Evolutionary conservation across 1,284 basidiomycete genomes (phyloP).

Genomic region (Ceratobasidium sp.): DNA sequence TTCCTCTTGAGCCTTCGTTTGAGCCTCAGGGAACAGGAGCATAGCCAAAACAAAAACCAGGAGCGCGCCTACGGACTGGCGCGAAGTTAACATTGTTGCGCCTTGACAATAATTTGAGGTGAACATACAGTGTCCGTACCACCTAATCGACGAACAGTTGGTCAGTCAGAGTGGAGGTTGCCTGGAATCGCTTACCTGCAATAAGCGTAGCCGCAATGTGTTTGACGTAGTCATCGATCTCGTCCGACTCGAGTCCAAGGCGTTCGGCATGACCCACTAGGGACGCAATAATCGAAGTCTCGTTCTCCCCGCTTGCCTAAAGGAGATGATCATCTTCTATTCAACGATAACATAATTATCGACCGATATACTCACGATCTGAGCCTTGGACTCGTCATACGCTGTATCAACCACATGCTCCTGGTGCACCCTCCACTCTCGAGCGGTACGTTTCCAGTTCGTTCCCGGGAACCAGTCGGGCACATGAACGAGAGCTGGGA

Average conservation of each 20-base stretch:
- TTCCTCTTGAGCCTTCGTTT: slow-evolving; percentile 30
- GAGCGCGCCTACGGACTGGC: neutral
- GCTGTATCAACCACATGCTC: neutral
- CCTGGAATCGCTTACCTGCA: neutral
- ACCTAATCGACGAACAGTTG: neutral
- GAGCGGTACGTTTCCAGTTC: slow-evolving; percentile 35
- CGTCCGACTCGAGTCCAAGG: neutral
- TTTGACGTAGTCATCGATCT: slow-evolving; percentile 13
- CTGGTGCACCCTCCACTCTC: slow-evolving; percentile 23
- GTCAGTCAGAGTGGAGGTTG: neutral
- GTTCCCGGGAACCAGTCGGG: slow-evolving; percentile 45
- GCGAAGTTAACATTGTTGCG: neutral
- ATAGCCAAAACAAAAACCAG: slow-evolving; percentile 38
- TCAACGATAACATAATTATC: neutral
- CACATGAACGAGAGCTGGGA: slow-evolving; percentile 17
- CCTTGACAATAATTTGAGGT: neutral
- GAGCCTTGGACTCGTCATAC: slow-evolving; percentile 15
- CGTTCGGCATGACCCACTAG: neutral
- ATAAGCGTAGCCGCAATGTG: neutral
- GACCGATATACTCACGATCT: neutral
- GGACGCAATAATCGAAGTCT: neutral
- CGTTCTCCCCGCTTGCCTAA: neutral
- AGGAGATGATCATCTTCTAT: neutral
- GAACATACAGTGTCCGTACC: slow-evolving; percentile 15
- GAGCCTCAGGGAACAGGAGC: slow-evolving; percentile 44